phyloP scores from a whole-genome alignment of 805 yeast genomes.

The Kazachstania viticola region DNA sequence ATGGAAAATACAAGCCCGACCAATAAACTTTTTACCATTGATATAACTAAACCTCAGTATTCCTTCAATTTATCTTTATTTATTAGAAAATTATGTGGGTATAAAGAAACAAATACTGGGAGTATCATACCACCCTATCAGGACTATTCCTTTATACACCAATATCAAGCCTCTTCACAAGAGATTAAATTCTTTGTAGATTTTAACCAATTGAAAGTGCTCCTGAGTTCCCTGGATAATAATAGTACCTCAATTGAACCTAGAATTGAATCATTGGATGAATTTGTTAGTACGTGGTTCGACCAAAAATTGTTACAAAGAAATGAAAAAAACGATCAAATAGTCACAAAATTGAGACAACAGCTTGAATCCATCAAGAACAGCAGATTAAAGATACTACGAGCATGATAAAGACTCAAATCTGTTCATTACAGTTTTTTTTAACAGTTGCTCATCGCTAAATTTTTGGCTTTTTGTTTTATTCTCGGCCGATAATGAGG shows the following conservation, averaged over 20 bases:
- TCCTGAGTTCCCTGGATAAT: conserved; percentile 6
- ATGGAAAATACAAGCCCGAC: conserved; percentile 17
- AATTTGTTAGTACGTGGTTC: conserved; percentile 18
- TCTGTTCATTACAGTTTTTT: too few species aligned
- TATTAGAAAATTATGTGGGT: not conserved
- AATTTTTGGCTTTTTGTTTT: too few species aligned
- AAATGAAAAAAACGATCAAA: too few species aligned
- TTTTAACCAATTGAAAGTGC: not conserved
- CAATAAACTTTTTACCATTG: conserved; percentile 19
- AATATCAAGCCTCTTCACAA: not conserved
- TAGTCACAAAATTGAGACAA: too few species aligned
- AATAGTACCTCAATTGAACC: conserved; percentile 8
- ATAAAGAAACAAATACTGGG: not conserved
- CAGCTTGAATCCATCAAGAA: too few species aligned
- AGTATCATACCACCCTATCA: not conserved
- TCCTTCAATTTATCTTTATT: not conserved
- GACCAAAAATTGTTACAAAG: too few species aligned
- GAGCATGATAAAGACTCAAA: too few species aligned
- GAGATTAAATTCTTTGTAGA: not conserved
- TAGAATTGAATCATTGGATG: conserved; percentile 12
- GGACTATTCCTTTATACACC: too few species aligned
- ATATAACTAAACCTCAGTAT: conserved; percentile 11
- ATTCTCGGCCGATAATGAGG: too few species aligned
- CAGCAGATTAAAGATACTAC: too few species aligned
- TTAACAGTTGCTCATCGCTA: too few species aligned